Conservation (phyloP, 306 rosid species). For the Dalbergia cochinchinensis region DNA sequence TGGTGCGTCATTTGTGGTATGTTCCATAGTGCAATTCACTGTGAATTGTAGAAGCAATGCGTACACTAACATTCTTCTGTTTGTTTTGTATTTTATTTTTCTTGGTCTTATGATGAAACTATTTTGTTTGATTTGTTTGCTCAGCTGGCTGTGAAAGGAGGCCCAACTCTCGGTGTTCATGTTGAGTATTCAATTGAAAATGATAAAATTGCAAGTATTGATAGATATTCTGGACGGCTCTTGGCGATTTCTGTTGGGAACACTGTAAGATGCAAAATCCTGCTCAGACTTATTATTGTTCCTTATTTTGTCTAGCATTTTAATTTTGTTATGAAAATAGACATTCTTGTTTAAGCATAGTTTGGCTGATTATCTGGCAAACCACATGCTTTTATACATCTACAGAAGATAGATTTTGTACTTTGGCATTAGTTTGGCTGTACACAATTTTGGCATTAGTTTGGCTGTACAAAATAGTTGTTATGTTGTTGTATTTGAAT, state of each 20-base stretch:
- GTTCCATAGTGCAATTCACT: slow-evolving; percentile 43
- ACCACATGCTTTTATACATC: slow-evolving; percentile 3
- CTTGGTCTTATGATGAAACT: slow-evolving; percentile 28
- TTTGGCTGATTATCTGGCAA: slow-evolving; percentile 31
- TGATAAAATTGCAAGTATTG: slow-evolving; percentile 70
- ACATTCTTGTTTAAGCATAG: slow-evolving; percentile 27
- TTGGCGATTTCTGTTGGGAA: slow-evolving; percentile 78
- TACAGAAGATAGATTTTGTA: neutral
- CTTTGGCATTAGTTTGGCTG: neutral
- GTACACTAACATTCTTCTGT: slow-evolving; percentile 6
- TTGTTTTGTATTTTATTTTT: slow-evolving; percentile 24
- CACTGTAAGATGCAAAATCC: slow-evolving; percentile 67
- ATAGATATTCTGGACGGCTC: slow-evolving; percentile 75
- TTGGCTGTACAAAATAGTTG: neutral
- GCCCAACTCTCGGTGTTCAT: slow-evolving; percentile 76
- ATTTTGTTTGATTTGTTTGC: slow-evolving; percentile 40
- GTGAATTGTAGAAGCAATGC: slow-evolving; percentile 20
- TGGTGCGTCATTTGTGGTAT: slow-evolving; percentile 87
- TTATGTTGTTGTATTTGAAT: neutral
- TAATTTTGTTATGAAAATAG: neutral
- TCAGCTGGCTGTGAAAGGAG: slow-evolving; percentile 84
- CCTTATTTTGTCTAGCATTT: neutral
- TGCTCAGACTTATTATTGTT: slow-evolving; percentile 27
- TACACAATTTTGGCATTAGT: neutral
- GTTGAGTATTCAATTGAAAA: slow-evolving; percentile 77